Evolutionary conservation across 2,329 filamentous ascomycete species (phyloP).

Genomic region (Penicillium sp.): DNA sequence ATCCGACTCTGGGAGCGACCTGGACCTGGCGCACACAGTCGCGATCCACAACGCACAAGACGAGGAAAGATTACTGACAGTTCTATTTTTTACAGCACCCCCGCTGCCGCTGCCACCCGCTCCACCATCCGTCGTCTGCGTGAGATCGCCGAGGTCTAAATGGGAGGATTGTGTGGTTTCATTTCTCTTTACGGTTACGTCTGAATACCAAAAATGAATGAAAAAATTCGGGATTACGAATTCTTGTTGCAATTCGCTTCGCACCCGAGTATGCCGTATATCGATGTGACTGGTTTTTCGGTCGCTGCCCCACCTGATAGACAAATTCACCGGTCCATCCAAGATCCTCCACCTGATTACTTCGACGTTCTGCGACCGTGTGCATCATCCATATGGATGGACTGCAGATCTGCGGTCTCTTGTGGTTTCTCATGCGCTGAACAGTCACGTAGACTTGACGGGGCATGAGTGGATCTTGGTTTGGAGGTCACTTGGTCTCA

Average conservation of each 20-base stretch:
- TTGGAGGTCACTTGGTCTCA: neutral
- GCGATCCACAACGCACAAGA: neutral
- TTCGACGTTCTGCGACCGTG: neutral
- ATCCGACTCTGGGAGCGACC: neutral
- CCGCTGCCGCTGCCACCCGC: slow-evolving; percentile 88
- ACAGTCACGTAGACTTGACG: slow-evolving; percentile 6
- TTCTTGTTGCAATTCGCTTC: slow-evolving; percentile 26
- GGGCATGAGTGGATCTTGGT: neutral
- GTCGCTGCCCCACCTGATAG: neutral
- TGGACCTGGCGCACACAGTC: neutral
- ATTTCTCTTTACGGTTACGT: slow-evolving; percentile 37
- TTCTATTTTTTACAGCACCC: slow-evolving; percentile 59
- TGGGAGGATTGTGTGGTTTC: slow-evolving; percentile 35
- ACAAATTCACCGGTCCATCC: neutral
- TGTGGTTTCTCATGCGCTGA: neutral
- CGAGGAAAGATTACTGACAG: neutral
- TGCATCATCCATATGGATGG: neutral
- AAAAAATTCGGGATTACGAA: slow-evolving; percentile 30
- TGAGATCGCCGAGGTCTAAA: slow-evolving; percentile 86
- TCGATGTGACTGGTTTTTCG: slow-evolving; percentile 8
- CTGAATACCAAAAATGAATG: slow-evolving; percentile 40
- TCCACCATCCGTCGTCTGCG: slow-evolving; percentile 96
- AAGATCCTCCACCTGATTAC: neutral
- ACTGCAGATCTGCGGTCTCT: neutral
- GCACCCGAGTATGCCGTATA: slow-evolving; percentile 19